Percentiles rank a stretch among this genome's conserved stretches.
Evolutionary conservation across 148 eudicot genomes (phyloP).

Genomic region (Suaeda aralocaspica): DNA sequence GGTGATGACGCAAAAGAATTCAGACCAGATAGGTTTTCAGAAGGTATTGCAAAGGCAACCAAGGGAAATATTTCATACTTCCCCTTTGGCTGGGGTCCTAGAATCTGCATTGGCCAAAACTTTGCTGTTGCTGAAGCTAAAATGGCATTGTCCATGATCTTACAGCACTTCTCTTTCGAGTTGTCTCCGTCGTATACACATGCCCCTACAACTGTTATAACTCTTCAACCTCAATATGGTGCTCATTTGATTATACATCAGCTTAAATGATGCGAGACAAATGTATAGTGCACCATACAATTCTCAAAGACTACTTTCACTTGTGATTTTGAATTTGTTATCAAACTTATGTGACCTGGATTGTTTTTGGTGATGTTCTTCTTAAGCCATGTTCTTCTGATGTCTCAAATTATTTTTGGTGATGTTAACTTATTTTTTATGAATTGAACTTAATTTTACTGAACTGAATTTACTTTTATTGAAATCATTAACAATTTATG

Average conservation of each 20-base stretch:
- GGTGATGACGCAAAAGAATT: conserved; percentile 53
- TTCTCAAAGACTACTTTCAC: too few relatives aligned
- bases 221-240: conserved; percentile 49
- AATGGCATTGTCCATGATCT: conserved; percentile 40
- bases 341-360: too few relatives aligned
- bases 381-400: too few relatives aligned
- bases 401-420: too few relatives aligned
- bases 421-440: too few relatives aligned
- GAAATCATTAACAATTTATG: too few relatives aligned
- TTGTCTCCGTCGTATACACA: conserved; percentile 48
- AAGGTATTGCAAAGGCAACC: conserved; percentile 45
- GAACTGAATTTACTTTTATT: too few relatives aligned
- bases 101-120: conserved; percentile 51
- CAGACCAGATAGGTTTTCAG: conserved; percentile 53
- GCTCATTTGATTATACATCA: conserved; percentile 38
- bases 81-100: conserved; percentile 52
- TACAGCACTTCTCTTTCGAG: conserved; percentile 42
- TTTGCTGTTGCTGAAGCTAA: conserved; percentile 51
- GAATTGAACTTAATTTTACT: too few relatives aligned
- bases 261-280: background rate
- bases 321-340: too few relatives aligned
- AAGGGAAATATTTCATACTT: conserved; percentile 35
- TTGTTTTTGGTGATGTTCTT: too few relatives aligned
- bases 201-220: conserved; percentile 38
- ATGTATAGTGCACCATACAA: too few relatives aligned